Evolutionary conservation across 2,329 filamentous ascomycete species (phyloP).

Genomic region (Curvularia spicifera): DNA sequence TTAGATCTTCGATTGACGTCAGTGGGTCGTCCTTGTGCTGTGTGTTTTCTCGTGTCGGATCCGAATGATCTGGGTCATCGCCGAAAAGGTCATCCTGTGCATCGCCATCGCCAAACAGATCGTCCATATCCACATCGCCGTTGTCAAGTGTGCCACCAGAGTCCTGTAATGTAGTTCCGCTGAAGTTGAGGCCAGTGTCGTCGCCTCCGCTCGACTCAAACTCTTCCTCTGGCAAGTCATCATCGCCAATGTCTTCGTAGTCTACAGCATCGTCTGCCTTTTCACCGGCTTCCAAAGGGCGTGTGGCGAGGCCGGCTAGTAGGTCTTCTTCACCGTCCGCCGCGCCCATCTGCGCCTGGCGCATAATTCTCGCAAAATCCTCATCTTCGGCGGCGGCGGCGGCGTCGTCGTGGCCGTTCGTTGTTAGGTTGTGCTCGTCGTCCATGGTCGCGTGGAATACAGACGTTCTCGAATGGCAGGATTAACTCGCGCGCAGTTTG

Average conservation of each 20-base stretch:
- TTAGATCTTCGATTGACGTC: constrained; percentile 37
- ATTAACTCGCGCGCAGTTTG: not conserved
- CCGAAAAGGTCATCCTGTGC: constrained; percentile 49
- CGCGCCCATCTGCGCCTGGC: constrained; percentile 28
- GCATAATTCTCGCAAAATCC: constrained; percentile 30
- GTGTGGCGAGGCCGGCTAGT: constrained; percentile 35
- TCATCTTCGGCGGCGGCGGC: constrained; percentile 32
- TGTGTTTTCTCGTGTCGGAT: constrained; percentile 31
- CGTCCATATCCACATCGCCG: constrained; percentile 64
- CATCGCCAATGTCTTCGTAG: constrained; percentile 88
- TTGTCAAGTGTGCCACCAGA: constrained; percentile 27
- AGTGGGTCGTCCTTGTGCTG: constrained; percentile 51
- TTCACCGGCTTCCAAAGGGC: constrained; percentile 61
- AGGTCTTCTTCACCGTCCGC: constrained; percentile 31
- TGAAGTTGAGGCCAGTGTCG: constrained; percentile 32
- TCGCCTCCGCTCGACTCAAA: constrained; percentile 29
- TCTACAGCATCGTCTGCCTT: constrained; percentile 94
- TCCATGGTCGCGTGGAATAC: constrained; percentile 37
- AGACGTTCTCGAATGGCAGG: not conserved
- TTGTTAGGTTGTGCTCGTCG: constrained; percentile 22
- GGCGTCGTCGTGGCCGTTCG: constrained; percentile 15
- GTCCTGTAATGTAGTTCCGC: constrained; percentile 43
- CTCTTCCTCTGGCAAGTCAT: constrained; percentile 82
- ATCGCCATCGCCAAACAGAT: constrained; percentile 68
- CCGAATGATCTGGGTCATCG: constrained; percentile 29